A percentile compares a stretch with the other conserved stretches of the same genome.
These are phyloP conservation scores for Vaccinium vitisidaea DNA, from an alignment of 148 eudicot genomes.

Conservation along the genomic window DNA sequence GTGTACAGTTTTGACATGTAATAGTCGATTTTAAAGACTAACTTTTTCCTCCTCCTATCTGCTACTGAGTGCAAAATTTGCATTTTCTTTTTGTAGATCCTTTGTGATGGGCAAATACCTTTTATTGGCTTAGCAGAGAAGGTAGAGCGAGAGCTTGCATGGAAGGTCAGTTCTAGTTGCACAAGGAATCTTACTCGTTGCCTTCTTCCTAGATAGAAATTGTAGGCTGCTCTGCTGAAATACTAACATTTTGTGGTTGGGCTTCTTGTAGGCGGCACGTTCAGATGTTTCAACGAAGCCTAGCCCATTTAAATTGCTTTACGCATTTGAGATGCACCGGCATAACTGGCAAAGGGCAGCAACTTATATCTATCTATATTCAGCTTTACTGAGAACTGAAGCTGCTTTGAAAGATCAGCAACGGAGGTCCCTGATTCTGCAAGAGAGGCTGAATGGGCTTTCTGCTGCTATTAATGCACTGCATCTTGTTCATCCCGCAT, in stretches of 20 bases:
- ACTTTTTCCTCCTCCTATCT: neutral
- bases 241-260: conserved; percentile 1
- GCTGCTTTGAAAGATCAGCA: conserved; percentile 49
- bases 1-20: neutral
- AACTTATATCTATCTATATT: conserved; percentile 70
- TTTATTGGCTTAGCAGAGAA: conserved; percentile 82
- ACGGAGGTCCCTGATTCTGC: conserved; percentile 55
- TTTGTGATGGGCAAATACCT: conserved; percentile 85
- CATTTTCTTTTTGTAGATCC: conserved; percentile 52
- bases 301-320: conserved; percentile 79
- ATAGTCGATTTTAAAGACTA: neutral
- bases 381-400: conserved; percentile 60
- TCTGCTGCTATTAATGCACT: conserved; percentile 92
- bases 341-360: conserved; percentile 98
- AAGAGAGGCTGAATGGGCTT: conserved; percentile 87
- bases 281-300: conserved; percentile 73
- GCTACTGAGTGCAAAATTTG: neutral
- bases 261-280: conserved; percentile 68
- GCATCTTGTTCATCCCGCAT: conserved; percentile 84
- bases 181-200: neutral
- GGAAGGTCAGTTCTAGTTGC: conserved; percentile 59
- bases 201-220: neutral
- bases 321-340: conserved; percentile 92
- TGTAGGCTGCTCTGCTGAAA: neutral
- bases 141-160: conserved; percentile 87